Evolutionary conservation across 306 rosid genomes (phyloP), one percentile per base, ranked within the genome.

Genomic region (Vigna reflexopilosa): DNA sequence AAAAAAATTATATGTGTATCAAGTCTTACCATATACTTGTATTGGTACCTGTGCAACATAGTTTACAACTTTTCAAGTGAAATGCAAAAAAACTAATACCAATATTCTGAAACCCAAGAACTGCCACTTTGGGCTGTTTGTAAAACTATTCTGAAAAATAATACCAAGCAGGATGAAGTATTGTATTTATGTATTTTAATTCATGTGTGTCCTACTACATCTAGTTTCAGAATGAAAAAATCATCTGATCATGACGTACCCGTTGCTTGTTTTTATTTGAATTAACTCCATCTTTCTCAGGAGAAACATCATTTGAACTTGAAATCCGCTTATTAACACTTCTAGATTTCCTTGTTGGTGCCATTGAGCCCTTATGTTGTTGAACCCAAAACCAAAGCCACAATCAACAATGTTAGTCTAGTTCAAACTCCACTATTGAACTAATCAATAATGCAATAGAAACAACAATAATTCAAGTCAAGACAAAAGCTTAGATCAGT

Each of bases 271-370:
- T 85, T 87, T 88, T 90, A 78, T 48, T 83, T 38, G 83, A 86
- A 79, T 61, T 75, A 70, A 76, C 77, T 26, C 81, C 89, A 76
- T 82, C 91, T 74, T 87, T 86, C 83, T 84, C 90, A 2, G 90
- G 92, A 47, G 93, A 87, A 69, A 75, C 67, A 17, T 85, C 92
- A 67, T 82, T 85, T 70, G 85, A 5, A 84, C 42, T 75, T 47
- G 87, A 56, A 77, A 83, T 77, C 63, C 90, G 81, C 81, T 84
- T 87, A 49, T 85, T 91, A 69, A 82, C 79, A 65, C 85, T 73
- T 80, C 79, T 90, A 56, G 89, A 65, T 69, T 88, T 89, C 84
- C 80, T 91, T 36, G 89, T 45, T 0, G 98, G 97, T 16, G 97
- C 93, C 98, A 93, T 93, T 22, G 67, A 81, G 40, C 56, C 68